Evolutionary conservation across 306 rosid species (phyloP), one percentile per base, ranked within the genome.

Genomic region (Bauhinia variegata): DNA sequence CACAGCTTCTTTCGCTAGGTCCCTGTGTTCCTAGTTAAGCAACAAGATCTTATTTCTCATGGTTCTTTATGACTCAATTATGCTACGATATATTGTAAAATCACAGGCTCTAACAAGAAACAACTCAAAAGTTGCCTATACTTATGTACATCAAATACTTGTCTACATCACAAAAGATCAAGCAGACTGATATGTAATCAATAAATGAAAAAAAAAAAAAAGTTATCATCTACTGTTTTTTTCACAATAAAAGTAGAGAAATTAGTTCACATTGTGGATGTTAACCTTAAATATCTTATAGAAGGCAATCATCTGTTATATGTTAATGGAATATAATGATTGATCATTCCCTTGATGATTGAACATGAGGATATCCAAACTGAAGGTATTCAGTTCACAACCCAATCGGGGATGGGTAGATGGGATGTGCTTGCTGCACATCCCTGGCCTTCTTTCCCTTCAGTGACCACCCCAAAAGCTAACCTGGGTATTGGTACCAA

Each of bases 1-100:
- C 72, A 90, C 98, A n/a, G 96, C 96, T 85, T 88, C 96, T 73
- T 96, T 89, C 53, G 98, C 98, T 72, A 93, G 82, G 67, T 88
- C 80, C 71, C 96, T 74, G 73, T 93, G 96, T 64, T 70, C 96
- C 97, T 93, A 63, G 62, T 65, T 43, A 66, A 79, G 80, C 54
- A 67, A 32, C 56, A 72, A 3, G 63, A 69, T 70, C 39, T 13
- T 43, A 19, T 44, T 69, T 48, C 67, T 67, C 62, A 59, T 6
- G 53, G 34, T 34, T 67, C 33, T 70, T 31, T 13, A 37, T 44
- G 55, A 39, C 51, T 66, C 65, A 54, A 41, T 58, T 47, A 44
- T 65, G 63, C 34, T 15, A 62, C n/a, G 49, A 58, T 43, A 79
- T 58, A 70, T 54, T 14, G 13, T 37, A 60, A 80, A 36, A 54